Base-by-base conservation (phyloP, 2,329 filamentous ascomycete genomes). In the Diaporthe velutina region DNA sequence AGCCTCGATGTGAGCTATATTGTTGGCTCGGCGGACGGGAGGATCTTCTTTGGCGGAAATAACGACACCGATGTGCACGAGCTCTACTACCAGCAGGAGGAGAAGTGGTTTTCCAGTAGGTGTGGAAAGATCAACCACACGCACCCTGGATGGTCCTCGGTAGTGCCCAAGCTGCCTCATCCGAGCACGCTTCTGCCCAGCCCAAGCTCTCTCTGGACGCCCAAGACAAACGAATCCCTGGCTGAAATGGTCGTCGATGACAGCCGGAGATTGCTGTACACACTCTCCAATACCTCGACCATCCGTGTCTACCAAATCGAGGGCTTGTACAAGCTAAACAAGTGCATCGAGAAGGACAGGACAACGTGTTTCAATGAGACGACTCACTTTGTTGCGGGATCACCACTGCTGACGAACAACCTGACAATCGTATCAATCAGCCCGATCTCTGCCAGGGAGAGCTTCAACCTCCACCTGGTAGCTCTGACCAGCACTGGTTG, bases 61-160 rank as follows among this genome's bases (percentile, higher is more conserved):
- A 90, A 88, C 68, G 94, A 96, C 78, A 95, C 95, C 77, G 96
- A 98, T 79, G 91, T 99, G 64, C 95, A 97, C 82, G 97, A 99
- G 84, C 90, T 99, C 71, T 96, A 94, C 78, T 99, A 99, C 82
- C 96, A 98, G 84, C 95, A 98, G 80, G 95, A 98, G 83, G 97
- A 99, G 84, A 93, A 94, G 79, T 99, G 97, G 97, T 99, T 99
- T 82, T 93, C 94, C 71, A 95, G 92, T 83, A 91, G 94, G 78
- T 97, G 95, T 82, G 92, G 93, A 75, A 98, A 96, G 84, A 92
- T 96, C 77, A 97, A 97, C 81, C 97, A 98, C 82, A 96, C 93
- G 66, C 93, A 90, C 82, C 92, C 90, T 4, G 92, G 93, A 45
- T 93, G 94, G 87, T 89, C 89, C 73, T 92, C 90, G 15, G 88